A percentile compares a stretch with the other conserved stretches of the same genome.
phyloP scores from a whole-genome alignment of 1,284 basidiomycete genomes.

The Cryptococcus jaspeensis region DNA sequence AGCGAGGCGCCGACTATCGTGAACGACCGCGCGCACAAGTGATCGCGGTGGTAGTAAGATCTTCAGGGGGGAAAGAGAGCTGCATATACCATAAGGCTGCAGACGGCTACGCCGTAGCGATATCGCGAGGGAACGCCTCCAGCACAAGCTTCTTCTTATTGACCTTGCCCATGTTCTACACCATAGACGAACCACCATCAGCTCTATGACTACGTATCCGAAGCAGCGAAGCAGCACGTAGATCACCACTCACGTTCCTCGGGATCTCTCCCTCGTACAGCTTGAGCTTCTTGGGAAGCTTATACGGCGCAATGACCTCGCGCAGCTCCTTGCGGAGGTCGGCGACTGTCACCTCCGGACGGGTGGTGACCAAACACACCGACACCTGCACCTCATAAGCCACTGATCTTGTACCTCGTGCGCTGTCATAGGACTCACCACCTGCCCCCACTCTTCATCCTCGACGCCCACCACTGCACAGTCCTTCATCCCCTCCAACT shows the following conservation, averaged over 20 bases:
- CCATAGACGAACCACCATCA: not conserved
- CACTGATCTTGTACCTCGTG: too few relatives aligned
- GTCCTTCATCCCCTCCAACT: constrained; percentile 40
- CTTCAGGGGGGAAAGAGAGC: too few relatives aligned
- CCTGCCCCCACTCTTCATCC: constrained; percentile 46
- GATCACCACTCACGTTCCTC: constrained; percentile 29
- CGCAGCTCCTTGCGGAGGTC: constrained; percentile 28
- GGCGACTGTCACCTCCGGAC: constrained; percentile 16
- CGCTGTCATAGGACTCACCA: constrained; percentile 28
- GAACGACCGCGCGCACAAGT: too few relatives aligned
- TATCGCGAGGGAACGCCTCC: constrained; percentile 21
- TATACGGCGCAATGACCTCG: constrained; percentile 38
- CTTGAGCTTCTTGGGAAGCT: constrained; percentile 42
- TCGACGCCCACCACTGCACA: constrained; percentile 45
- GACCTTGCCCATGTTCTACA: constrained; percentile 32
- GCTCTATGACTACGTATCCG: not conserved
- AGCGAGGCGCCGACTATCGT: too few relatives aligned
- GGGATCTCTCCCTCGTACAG: constrained; percentile 34
- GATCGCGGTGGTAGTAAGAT: too few relatives aligned
- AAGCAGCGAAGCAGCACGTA: not conserved
- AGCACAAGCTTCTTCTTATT: constrained; percentile 33
- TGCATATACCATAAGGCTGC: not conserved
- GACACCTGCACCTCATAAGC: constrained; percentile 16
- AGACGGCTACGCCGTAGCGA: not conserved
- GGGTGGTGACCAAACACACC: constrained; percentile 27